A percentile compares a stretch with the other conserved stretches of the same genome.
Conservation (phyloP, 441 rosid genomes). For the Pelargonium myrrhifolium region DNA sequence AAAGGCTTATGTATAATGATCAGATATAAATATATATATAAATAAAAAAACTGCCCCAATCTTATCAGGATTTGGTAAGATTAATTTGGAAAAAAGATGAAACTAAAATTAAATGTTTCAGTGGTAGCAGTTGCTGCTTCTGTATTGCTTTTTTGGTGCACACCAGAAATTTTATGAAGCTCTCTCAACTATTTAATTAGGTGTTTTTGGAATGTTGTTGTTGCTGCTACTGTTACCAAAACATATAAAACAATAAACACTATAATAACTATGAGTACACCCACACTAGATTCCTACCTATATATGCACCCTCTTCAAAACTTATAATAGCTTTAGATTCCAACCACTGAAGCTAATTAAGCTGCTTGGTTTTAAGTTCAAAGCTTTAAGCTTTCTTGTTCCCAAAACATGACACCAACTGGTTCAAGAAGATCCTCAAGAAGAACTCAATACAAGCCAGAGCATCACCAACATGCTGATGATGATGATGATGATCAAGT, state of each 20-base stretch:
- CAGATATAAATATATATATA: not conserved
- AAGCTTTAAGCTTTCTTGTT: not conserved
- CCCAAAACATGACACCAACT: conserved; percentile 10
- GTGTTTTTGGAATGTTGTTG: conserved; percentile 26
- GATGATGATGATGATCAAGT: not conserved
- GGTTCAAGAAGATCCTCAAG: conserved; percentile 8
- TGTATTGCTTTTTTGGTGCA: conserved; percentile 20
- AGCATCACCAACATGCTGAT: not conserved
- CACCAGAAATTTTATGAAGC: conserved; percentile 13
- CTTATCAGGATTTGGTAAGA: conserved; percentile 31
- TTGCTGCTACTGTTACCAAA: not conserved
- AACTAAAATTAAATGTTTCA: conserved; percentile 4
- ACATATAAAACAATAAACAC: not conserved
- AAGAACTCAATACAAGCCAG: not conserved
- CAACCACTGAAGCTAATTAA: not conserved
- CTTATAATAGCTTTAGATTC: not conserved
- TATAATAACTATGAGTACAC: not conserved
- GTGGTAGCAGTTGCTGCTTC: conserved; percentile 40
- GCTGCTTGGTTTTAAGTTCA: not conserved
- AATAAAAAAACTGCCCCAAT: conserved; percentile 14
- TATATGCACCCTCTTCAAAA: too few species aligned
- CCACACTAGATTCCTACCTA: not conserved
- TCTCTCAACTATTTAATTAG: conserved; percentile 15
- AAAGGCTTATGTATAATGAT: not conserved
- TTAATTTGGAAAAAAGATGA: conserved; percentile 14